Evolutionary conservation across 73 alveolate species (phyloP), one percentile per base, ranked within the genome.

Genomic region (Paramecium bursaria): DNA sequence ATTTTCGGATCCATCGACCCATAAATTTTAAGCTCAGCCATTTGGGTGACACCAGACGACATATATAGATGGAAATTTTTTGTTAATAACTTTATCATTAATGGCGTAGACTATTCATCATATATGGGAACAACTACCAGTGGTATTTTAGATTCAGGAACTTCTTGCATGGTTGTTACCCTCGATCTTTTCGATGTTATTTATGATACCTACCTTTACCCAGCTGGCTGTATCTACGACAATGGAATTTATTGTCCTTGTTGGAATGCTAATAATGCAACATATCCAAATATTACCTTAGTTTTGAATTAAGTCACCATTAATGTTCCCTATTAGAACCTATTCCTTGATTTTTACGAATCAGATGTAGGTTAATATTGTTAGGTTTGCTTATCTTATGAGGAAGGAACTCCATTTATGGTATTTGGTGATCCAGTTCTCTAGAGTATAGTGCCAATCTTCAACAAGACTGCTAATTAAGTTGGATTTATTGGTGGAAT

Each of bases 41-140:
- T 30, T 25, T 67, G 82, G 82, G 82, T 67, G 14, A 67, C 48
- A 9, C 60, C 82, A 11, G 50, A 67, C 44, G 82, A 67, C 17
- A 67, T 67, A 11, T 67, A 67, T 42, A 67, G 82, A 67, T 67
- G 82, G 82, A 67, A 67, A 67, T 19, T 67, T 3, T 67, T 67
- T 27, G 21, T 67, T 7, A 67, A 67, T 67, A 2, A 22, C 0
- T 39, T 67, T 42, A 42, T 42, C 6, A 39, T 67, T 4, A 67
- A 67, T 67, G 82, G 82, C 17, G 22, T 2, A 15, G 82, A 67
- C 44, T 67, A 39, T 39, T 35, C 82, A 15, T 67, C 57, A 67
- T 67, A 11, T 2, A 67, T 67, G 82, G 82, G 55, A 35, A 39
- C 82, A 39, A 47, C 35, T 39, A 35, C 48, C 17, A 39, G 60